Evolutionary conservation across 306 rosid genomes (phyloP), one percentile per base, ranked within the genome.

Genomic region (Mimosa pudica): DNA sequence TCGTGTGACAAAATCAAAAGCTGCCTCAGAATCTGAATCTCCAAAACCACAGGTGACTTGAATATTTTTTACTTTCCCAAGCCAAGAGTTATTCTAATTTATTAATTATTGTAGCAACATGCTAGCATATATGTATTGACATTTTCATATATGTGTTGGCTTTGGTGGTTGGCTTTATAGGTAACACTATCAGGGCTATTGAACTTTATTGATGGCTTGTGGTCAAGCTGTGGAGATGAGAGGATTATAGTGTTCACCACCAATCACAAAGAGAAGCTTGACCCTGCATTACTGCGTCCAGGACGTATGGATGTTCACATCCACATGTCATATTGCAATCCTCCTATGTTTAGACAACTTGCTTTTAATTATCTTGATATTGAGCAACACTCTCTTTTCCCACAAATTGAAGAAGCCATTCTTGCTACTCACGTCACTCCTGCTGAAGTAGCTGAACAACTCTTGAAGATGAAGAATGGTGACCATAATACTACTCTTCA

Each of bases 201-300:
- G 60, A 86, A 86, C 58, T 86, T 81, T 69, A 12, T 83, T 32
- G 89, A 86, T 5, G 89, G 87, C 11, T 61, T 86, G 48, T 86
- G 89, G 89, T 86, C 89, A 64, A 86, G 82, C 45, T 86, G 85
- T 71, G 89, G 85, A 1, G 87, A 86, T 8, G 89, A 81, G 77
- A 81, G 87, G 68, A 79, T 87, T 33, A 84, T 87, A 76, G 80
- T 87, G 12, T 87, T 87, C 60, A 87, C 90, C 10, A 87, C 88
- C n/a, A 87, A 87, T 79, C 87, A 82, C 42, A 80, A 74, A 69
- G 88, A 84, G 1, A 87, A 76, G 76, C 81, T 87, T 58, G 88
- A 87, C 17, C 77, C 79, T 1, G 86, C 88, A 0, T 77, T 87
- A 65, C 41, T 79, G 32, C 87, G 90, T 5, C 88, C 81, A 12